These are phyloP conservation scores for Pilaira anomala DNA, from an alignment of 192 early-diverging fungal genomes.

Conservation along the genomic window DNA sequence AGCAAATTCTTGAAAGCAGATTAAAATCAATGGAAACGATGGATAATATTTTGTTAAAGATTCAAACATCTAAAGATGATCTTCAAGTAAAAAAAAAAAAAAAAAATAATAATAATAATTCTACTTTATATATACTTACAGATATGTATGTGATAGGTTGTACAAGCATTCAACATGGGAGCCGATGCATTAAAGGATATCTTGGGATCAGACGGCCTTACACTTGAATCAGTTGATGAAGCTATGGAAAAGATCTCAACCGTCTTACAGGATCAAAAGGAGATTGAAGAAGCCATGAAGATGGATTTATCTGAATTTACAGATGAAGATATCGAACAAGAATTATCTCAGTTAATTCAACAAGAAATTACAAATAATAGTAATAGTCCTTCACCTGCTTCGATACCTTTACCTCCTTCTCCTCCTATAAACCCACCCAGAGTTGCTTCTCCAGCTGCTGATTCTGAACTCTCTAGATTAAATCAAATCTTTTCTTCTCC, in stretches of 20 bases:
- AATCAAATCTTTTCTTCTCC: neutral
- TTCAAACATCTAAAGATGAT: constrained; percentile 61
- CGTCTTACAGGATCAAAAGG: constrained; percentile 55
- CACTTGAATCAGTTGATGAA: constrained; percentile 47
- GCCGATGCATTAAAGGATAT: constrained; percentile 51
- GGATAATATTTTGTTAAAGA: constrained; percentile 58
- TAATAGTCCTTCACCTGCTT: neutral
- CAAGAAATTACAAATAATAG: neutral
- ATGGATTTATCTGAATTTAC: constrained; percentile 25
- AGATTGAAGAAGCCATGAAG: constrained; percentile 62
- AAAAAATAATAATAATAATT: neutral
- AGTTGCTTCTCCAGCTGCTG: neutral
- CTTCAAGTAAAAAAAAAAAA: constrained; percentile 40
- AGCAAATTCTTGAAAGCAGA: constrained; percentile 53
- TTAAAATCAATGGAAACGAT: constrained; percentile 57
- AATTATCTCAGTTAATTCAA: neutral
- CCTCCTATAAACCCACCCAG: neutral
- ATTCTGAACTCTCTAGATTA: constrained; percentile 11
- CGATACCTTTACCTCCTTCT: neutral
- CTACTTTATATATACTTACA: neutral
- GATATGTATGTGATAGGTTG: constrained; percentile 35
- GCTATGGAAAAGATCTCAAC: constrained; percentile 62
- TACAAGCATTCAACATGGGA: constrained; percentile 59
- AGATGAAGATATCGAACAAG: constrained; percentile 2
- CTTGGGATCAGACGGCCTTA: constrained; percentile 42